Base-by-base conservation (phyloP, 1,284 basidiomycete species). In the Apiotrichum gamsii region DNA sequence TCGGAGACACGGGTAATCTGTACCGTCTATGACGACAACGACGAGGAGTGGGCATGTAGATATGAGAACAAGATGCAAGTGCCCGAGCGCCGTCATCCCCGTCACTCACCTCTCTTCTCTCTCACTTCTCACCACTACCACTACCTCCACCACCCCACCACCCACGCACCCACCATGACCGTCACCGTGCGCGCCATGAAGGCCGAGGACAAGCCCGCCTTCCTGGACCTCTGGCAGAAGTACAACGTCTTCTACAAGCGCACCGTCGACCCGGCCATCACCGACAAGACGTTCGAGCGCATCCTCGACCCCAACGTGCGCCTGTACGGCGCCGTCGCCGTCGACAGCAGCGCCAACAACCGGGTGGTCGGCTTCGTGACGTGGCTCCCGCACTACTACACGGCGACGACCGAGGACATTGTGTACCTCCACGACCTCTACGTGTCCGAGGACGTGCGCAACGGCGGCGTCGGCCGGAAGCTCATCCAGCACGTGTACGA, bases 201-300 rank as follows among this genome's bases (percentile, higher is more conserved):
- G 14, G 43, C 43, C 15, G 33, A n/a, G 16, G 53, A 54, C 49
- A 40, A 54, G 37, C 21, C 36, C 13, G 32, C 29, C 14, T 54
- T 30, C 16, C 49, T 29, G 24, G 39, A 23, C 37, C 43, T 32
- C 28, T 54, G 53, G 53, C 39, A 54, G 10, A 43, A 43, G 40
- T 54, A 54, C 53, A 54, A 54, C 42, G 33, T 38, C 23, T 54
- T 51, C 46, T 54, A 54, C 53, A 51, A 51, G 40, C 53, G 53
- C 37, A 49, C 43, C 3, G 24, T 54, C 18, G 45, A 48, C 15
- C 48, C 32, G 35, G 37, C 41, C 16, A 45, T 46, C 3, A 54
- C 49, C 5, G 46, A 35, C 28, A 25, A 35, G 14, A 42, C 43
- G n/a, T 33, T 42, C 33, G 20, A 43, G 43, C 53, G 53, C 29